Percentiles rank a stretch among this genome's conserved stretches.
Evolutionary conservation across 176 grass and related monocot species (phyloP).

Genomic region (Metroxylon sagu): DNA sequence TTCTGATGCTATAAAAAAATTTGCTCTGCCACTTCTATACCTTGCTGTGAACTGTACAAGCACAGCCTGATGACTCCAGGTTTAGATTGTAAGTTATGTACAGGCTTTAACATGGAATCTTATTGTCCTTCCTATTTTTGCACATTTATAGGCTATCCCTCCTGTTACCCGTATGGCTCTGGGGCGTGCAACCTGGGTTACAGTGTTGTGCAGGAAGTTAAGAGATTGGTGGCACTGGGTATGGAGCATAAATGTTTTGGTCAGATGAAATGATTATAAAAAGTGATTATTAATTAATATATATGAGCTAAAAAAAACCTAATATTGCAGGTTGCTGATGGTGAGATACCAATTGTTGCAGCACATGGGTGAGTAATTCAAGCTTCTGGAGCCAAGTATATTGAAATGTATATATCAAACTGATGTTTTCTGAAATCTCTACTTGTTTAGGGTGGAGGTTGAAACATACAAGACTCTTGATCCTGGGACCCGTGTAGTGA

Average conservation of each 20-base stretch:
- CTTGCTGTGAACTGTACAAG: too few species aligned
- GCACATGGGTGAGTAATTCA: slow-evolving; percentile 66
- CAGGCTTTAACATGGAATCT: too few species aligned
- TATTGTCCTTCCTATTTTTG: slow-evolving; percentile 18
- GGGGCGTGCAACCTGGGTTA: slow-evolving; percentile 70
- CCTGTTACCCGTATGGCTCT: slow-evolving; percentile 70
- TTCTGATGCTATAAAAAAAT: too few species aligned
- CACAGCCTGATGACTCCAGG: too few species aligned
- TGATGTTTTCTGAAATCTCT: not conserved
- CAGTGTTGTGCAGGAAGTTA: slow-evolving; percentile 75
- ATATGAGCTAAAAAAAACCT: slow-evolving; percentile 1
- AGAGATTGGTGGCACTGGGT: slow-evolving; percentile 99
- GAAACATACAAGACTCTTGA: slow-evolving; percentile 16
- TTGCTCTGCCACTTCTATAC: too few species aligned
- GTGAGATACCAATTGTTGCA: slow-evolving; percentile 68
- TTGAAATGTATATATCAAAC: too few species aligned
- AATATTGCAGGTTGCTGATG: slow-evolving; percentile 75
- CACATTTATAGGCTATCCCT: slow-evolving; percentile 64
- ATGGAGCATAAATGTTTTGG: slow-evolving; percentile 17
- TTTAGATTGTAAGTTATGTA: too few species aligned
- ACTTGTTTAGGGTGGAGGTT: slow-evolving; percentile 32
- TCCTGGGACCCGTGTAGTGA: slow-evolving; percentile 7
- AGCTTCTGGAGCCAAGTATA: not conserved
- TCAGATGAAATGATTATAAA: slow-evolving; percentile 18
- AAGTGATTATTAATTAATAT: slow-evolving; percentile 20